Evolutionary conservation across 2,329 filamentous ascomycete genomes (phyloP), one percentile per base, ranked within the genome.

Genomic region (Knoxdaviesia capensis): DNA sequence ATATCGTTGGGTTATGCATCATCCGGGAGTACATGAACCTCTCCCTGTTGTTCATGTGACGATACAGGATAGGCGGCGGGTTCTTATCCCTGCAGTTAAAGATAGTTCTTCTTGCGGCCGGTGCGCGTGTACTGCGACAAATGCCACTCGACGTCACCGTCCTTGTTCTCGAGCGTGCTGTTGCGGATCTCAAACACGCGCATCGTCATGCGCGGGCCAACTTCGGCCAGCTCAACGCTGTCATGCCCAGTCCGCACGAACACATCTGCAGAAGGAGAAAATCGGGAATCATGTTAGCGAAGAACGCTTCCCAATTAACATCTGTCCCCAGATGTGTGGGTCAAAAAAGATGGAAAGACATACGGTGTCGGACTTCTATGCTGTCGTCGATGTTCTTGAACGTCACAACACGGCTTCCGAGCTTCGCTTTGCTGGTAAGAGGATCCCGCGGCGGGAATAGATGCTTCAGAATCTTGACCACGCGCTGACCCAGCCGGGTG

Each of bases 181-280:
- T 79, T 80, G 39, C 87, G 71, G 47, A 98, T 94, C 63, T 96
- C 85, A 55, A 96, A 98, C 42, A 86, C 65, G 50, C 85, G 71
- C 85, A 96, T 90, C n/a, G 86, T 94, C 84, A 96, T 94, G 44
- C 90, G 71, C 1, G 90, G 90, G 0, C 88, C 86, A 41, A 93
- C 85, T 57, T 94, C 86, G 9, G 82, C 79, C 51, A 94, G 61
- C 58, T 93, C 86, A 3, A 96, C 84, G 45, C 80, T 83, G 54
- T 93, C 78, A 54, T 88, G 90, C 1, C 83, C 80, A 0, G 90
- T 96, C 56, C 83, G 79, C 11, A 98, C 88, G 55, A 94, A 98
- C 2, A 98, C 87, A 56, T 71, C 20, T 20, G 20, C 20, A 20
- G 2, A 20, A 20, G 20, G 3, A 20, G 20, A 20, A 20, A 20